These are phyloP conservation scores for Strobilomyces confusus DNA, from an alignment of 768 basidiomycete genomes.

Conservation along the genomic window DNA sequence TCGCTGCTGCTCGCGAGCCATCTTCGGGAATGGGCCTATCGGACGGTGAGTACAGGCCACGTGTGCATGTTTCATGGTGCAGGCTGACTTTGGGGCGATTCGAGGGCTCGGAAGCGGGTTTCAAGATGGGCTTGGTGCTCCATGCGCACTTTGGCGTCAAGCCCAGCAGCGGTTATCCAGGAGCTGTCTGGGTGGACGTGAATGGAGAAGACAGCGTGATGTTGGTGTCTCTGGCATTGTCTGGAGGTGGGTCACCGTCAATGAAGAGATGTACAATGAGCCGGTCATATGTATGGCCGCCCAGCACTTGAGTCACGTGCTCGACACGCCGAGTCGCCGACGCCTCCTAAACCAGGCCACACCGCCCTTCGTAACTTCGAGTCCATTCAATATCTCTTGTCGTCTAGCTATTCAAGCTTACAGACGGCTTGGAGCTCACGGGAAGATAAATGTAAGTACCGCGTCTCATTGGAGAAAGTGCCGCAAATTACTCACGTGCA, in stretches of 20 bases:
- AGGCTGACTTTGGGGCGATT: constrained; percentile 81
- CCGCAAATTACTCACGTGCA: no score
- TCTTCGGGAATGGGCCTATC: constrained; percentile 92
- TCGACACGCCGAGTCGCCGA: no score
- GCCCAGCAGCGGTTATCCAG: constrained; percentile 93
- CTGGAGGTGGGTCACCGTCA: constrained; percentile 20
- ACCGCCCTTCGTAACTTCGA: no score
- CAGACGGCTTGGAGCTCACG: no score
- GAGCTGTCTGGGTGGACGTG: constrained; percentile 95
- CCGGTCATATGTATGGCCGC: no score
- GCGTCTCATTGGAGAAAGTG: no score
- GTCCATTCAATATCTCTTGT: no score
- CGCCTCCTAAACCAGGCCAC: no score
- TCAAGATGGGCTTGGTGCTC: constrained; percentile 95
- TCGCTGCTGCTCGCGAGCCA: constrained; percentile 97
- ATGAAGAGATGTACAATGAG: background rate
- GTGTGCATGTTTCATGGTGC: constrained; percentile 92
- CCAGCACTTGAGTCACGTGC: no score
- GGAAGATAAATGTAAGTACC: no score
- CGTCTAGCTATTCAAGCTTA: no score
- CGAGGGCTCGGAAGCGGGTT: constrained; percentile 58
- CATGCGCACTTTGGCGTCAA: constrained; percentile 96
- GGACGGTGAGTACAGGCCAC: constrained; percentile 84
- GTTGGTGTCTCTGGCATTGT: constrained; percentile 53
- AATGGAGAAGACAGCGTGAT: constrained; percentile 84